These are phyloP conservation scores for Jackrogersella multiformis DNA, from an alignment of 495 filamentous ascomycete genomes.

Conservation along the genomic window DNA sequence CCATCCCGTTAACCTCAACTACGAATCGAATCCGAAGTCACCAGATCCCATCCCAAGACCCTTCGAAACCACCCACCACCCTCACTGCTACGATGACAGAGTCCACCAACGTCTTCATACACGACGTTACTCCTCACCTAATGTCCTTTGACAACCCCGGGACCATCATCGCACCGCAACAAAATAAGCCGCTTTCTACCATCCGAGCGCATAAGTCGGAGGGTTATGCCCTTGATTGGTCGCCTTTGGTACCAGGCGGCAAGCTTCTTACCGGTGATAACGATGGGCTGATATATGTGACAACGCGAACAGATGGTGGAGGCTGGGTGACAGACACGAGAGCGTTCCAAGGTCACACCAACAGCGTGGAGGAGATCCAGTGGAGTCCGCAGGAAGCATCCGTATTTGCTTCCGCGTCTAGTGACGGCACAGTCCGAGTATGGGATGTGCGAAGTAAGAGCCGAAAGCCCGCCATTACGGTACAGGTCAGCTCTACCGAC, in stretches of 20 bases:
- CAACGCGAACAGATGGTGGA: conserved; percentile 84
- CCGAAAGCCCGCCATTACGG: conserved; percentile 82
- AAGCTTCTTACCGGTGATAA: conserved; percentile 94
- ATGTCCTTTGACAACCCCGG: conserved; percentile 89
- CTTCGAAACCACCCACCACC: conserved; percentile 75
- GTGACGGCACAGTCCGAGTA: conserved; percentile 92
- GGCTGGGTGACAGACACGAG: conserved; percentile 84
- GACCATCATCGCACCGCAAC: conserved; percentile 76
- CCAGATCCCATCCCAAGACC: conserved; percentile 74
- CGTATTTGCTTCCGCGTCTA: conserved; percentile 92
- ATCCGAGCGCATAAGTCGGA: conserved; percentile 91
- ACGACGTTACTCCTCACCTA: conserved; percentile 90
- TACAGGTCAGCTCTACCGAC: conserved; percentile 83
- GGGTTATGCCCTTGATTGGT: conserved; percentile 97
- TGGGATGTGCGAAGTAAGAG: conserved; percentile 94
- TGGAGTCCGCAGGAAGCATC: conserved; percentile 93
- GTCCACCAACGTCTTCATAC: conserved; percentile 85
- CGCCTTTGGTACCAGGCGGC: conserved; percentile 72
- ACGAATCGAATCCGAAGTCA: conserved; percentile 92
- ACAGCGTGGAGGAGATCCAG: conserved; percentile 92
- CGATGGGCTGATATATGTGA: conserved; percentile 85
- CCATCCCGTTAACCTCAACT: conserved; percentile 82
- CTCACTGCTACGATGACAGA: conserved; percentile 93
- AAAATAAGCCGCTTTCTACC: conserved; percentile 85
- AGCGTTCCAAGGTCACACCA: conserved; percentile 81